A percentile compares a stretch with the other conserved stretches of the same genome.
Evolutionary conservation across 768 basidiomycete genomes (phyloP).

Genomic region (Tylopilus subfusipes): DNA sequence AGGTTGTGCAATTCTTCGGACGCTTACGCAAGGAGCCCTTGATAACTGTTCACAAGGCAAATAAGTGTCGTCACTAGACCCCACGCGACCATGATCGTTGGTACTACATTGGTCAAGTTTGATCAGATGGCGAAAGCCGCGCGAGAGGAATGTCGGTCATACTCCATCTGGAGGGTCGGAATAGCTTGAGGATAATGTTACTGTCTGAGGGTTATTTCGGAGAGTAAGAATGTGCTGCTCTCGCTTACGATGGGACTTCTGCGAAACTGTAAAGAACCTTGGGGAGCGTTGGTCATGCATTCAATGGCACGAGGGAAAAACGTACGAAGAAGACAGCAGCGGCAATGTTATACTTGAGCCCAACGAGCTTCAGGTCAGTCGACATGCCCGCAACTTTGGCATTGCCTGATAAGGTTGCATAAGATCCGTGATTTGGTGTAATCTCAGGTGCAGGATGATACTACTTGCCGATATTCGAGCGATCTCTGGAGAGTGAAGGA

Average conservation of each 20-base stretch:
- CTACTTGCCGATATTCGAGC: constrained; percentile 43
- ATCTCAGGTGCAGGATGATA: background rate
- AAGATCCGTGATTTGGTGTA: background rate
- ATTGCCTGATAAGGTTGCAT: constrained; percentile 31
- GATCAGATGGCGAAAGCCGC: constrained; percentile 6
- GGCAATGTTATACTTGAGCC: constrained; percentile 35
- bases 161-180: constrained; percentile 38
- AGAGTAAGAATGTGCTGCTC: background rate
- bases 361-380: constrained; percentile 33
- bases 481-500: constrained; percentile 31
- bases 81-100: constrained; percentile 39
- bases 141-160: background rate
- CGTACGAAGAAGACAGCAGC: constrained; percentile 39
- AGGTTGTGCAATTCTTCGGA: background rate
- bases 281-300: background rate
- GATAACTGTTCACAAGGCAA: constrained; percentile 35
- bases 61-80: constrained; percentile 38
- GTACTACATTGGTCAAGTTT: constrained; percentile 32
- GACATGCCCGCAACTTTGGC: constrained; percentile 46
- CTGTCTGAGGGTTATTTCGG: constrained; percentile 18
- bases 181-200: constrained; percentile 37
- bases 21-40: constrained; percentile 31
- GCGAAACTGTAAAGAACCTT: constrained; percentile 37
- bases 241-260: constrained; percentile 37
- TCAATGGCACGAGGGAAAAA: background rate